These are phyloP conservation scores for Leccinum aurantiacum DNA, from an alignment of 768 basidiomycete species.

Conservation along the genomic window DNA sequence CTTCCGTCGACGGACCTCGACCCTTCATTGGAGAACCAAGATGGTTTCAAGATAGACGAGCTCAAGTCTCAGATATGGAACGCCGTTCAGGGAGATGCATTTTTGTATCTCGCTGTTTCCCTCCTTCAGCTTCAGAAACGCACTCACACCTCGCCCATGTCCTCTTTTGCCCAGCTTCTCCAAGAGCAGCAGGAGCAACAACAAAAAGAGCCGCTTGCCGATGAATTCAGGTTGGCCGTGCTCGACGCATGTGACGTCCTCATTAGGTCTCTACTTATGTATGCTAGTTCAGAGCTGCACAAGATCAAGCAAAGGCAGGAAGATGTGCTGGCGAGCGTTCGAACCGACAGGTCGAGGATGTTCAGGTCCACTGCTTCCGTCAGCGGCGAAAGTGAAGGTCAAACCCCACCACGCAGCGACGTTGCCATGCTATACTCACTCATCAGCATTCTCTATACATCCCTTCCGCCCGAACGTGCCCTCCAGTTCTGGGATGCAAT, in stretches of 20 bases:
- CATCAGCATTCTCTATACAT: constrained; percentile 76
- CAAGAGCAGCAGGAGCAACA: no score
- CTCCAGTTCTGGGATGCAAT: constrained; percentile 85
- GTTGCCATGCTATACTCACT: constrained; percentile 70
- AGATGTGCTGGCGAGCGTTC: no score
- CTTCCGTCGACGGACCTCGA: constrained; percentile 31
- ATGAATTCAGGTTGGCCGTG: constrained; percentile 51
- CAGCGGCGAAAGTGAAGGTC: no score
- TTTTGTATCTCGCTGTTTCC: constrained; percentile 62
- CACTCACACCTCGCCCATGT: constrained; percentile 31
- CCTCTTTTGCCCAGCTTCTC: constrained; percentile 24
- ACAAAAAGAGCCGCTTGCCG: constrained; percentile 15
- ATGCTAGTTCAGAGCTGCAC: no score
- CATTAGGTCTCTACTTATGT: no score
- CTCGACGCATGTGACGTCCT: constrained; percentile 69
- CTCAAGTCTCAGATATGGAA: constrained; percentile 81
- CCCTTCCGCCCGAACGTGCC: constrained; percentile 71
- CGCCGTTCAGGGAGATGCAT: constrained; percentile 81
- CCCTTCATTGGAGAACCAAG: constrained; percentile 57
- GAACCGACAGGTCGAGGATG: no score
- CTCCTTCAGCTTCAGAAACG: constrained; percentile 51
- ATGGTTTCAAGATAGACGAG: constrained; percentile 72
- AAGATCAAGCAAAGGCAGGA: no score
- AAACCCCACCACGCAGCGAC: no score
- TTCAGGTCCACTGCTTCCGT: no score